These are phyloP conservation scores for Hirschioporus abietinus DNA, from an alignment of 768 basidiomycete species.

Conservation along the genomic window DNA sequence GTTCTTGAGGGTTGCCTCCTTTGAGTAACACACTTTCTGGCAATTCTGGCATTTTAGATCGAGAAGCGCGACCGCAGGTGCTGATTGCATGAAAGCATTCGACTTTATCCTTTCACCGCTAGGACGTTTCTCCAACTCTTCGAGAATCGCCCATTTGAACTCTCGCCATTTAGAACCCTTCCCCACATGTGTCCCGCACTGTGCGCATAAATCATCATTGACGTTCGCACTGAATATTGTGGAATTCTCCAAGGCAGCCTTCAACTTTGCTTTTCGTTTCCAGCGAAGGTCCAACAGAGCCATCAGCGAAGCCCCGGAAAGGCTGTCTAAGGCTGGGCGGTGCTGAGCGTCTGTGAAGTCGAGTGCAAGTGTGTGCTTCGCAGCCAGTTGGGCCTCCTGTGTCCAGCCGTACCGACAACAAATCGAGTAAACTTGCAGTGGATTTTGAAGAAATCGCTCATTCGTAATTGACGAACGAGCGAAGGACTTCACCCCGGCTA, in stretches of 20 bases:
- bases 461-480: slow-evolving; percentile 37
- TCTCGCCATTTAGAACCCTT: slow-evolving; percentile 28
- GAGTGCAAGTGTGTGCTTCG: slow-evolving; percentile 34
- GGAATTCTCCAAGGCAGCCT: slow-evolving; percentile 29
- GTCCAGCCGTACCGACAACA: slow-evolving; percentile 40
- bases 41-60: neutral
- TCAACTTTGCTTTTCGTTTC: slow-evolving; percentile 33
- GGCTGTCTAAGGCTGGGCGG: slow-evolving; percentile 26
- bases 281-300: slow-evolving; percentile 37
- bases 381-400: slow-evolving; percentile 37
- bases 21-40: no score
- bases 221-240: slow-evolving; percentile 27
- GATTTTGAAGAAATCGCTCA: slow-evolving; percentile 36
- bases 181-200: no score
- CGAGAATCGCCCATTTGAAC: slow-evolving; percentile 33
- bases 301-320: slow-evolving; percentile 32
- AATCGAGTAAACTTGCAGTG: slow-evolving; percentile 44
- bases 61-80: neutral
- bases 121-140: slow-evolving; percentile 36
- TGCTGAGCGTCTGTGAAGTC: slow-evolving; percentile 32
- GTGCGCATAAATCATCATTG: no score
- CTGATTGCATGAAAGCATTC: neutral
- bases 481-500: slow-evolving; percentile 37
- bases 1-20: no score
- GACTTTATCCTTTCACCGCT: slow-evolving; percentile 30